Evolutionary conservation across 2,329 filamentous ascomycete species (phyloP).

Genomic region (Penicillium sp.): DNA sequence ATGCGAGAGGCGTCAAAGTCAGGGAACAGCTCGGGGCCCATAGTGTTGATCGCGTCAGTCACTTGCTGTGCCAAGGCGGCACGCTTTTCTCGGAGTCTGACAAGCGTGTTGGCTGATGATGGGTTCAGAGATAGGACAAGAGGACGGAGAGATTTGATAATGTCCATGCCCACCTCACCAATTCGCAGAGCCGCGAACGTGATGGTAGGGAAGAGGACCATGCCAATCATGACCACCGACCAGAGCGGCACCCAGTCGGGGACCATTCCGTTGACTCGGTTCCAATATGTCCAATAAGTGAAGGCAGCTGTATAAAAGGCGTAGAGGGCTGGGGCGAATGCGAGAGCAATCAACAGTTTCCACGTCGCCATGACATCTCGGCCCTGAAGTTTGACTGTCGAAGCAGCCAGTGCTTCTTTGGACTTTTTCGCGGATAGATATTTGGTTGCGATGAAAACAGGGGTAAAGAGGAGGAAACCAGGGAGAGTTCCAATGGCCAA

Average conservation of each 20-base stretch:
- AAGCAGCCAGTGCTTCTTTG: constrained; percentile 78
- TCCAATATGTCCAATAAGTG: constrained; percentile 75
- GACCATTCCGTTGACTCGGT: constrained; percentile 79
- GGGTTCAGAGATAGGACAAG: constrained; percentile 84
- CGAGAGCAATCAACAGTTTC: constrained; percentile 88
- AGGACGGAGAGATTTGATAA: constrained; percentile 89
- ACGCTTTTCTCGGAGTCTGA: constrained; percentile 72
- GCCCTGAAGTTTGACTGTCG: constrained; percentile 84
- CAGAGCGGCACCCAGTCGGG: constrained; percentile 80
- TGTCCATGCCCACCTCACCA: constrained; percentile 98
- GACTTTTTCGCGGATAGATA: constrained; percentile 80
- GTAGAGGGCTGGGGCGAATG: constrained; percentile 78
- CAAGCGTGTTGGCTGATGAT: constrained; percentile 78
- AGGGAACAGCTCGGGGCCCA: constrained; percentile 95
- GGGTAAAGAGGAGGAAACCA: constrained; percentile 82
- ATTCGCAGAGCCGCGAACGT: constrained; percentile 93
- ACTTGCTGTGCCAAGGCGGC: constrained; percentile 77
- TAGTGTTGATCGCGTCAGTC: constrained; percentile 88
- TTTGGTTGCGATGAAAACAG: constrained; percentile 83
- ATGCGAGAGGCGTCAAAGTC: constrained; percentile 83
- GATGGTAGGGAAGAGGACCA: constrained; percentile 79
- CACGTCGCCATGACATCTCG: constrained; percentile 90
- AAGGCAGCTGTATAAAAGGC: constrained; percentile 76
- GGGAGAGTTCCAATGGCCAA: constrained; percentile 81
- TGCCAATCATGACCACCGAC: constrained; percentile 71